Percentiles rank a stretch among this genome's conserved stretches.
These are phyloP conservation scores for Fragaria nilgerrensis DNA, from an alignment of 306 rosid species.

Conservation along the genomic window DNA sequence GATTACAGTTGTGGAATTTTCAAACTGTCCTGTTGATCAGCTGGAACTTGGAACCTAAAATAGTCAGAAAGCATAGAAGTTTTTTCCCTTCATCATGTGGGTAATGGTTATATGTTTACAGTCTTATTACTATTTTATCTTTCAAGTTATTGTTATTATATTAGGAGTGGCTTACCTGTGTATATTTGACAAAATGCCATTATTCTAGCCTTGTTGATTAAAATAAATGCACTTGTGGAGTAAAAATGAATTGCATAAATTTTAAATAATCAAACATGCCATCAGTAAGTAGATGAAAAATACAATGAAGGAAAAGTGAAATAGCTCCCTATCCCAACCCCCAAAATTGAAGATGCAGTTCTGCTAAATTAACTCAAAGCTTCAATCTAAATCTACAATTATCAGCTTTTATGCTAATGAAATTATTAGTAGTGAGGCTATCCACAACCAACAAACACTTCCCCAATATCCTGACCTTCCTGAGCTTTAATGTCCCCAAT, in stretches of 20 bases:
- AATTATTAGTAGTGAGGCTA: constrained; percentile 65
- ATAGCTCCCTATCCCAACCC: neutral
- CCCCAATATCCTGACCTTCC: constrained; percentile 65
- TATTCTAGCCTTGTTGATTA: neutral
- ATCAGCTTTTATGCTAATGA: constrained; percentile 75
- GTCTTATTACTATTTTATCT: neutral
- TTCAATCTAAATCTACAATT: constrained; percentile 62
- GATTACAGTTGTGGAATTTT: neutral
- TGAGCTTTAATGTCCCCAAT: constrained; percentile 69
- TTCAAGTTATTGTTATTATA: neutral
- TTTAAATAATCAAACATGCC: neutral
- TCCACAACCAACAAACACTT: constrained; percentile 71
- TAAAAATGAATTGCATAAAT: neutral
- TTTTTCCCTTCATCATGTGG: neutral
- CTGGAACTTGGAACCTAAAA: neutral
- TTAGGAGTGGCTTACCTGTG: neutral
- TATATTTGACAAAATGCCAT: neutral
- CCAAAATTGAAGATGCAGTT: neutral
- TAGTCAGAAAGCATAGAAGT: neutral
- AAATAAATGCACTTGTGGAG: neutral
- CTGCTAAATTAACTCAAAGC: constrained; percentile 28
- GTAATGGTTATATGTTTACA: neutral
- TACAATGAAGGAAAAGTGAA: neutral
- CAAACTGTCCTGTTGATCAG: neutral
- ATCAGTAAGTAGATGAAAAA: neutral